Evolutionary conservation across 768 basidiomycete species (phyloP).

Genomic region (Tricholoma matsutake): DNA sequence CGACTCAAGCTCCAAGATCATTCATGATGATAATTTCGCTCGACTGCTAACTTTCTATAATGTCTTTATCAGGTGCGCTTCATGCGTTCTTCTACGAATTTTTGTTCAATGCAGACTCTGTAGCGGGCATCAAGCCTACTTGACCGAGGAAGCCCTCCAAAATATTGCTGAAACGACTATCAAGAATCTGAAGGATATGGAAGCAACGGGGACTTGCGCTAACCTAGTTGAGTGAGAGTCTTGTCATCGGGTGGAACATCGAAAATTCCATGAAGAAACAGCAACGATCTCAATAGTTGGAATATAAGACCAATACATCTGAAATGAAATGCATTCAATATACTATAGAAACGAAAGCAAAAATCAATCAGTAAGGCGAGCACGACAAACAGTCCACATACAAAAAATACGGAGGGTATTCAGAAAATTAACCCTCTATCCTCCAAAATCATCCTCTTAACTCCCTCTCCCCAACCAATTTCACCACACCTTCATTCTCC

Average conservation of each 20-base stretch:
- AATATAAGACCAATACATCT: background rate
- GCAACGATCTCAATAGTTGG: background rate
- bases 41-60: slow-evolving; percentile 46
- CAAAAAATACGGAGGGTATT: background rate
- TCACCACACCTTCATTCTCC: slow-evolving; percentile 84
- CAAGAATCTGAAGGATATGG: slow-evolving; percentile 31
- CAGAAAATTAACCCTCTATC: slow-evolving; percentile 42
- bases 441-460: slow-evolving; percentile 74
- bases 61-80: slow-evolving; percentile 40
- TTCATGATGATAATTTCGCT: slow-evolving; percentile 42
- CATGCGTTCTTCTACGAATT: background rate
- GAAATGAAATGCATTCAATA: background rate
- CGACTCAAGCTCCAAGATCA: slow-evolving; percentile 41
- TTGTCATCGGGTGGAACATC: background rate
- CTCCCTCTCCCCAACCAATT: slow-evolving; percentile 85
- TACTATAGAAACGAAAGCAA: background rate
- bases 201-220: slow-evolving; percentile 28
- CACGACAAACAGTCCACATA: background rate
- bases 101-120: background rate
- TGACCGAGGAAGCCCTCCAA: slow-evolving; percentile 37
- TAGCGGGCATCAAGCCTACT: slow-evolving; percentile 43
- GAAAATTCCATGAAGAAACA: no score
- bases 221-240: slow-evolving; percentile 18
- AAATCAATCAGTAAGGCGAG: background rate
- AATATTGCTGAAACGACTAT: slow-evolving; percentile 41